Conservation (phyloP, 495 filamentous ascomycete genomes). For the Letharia lupina region DNA sequence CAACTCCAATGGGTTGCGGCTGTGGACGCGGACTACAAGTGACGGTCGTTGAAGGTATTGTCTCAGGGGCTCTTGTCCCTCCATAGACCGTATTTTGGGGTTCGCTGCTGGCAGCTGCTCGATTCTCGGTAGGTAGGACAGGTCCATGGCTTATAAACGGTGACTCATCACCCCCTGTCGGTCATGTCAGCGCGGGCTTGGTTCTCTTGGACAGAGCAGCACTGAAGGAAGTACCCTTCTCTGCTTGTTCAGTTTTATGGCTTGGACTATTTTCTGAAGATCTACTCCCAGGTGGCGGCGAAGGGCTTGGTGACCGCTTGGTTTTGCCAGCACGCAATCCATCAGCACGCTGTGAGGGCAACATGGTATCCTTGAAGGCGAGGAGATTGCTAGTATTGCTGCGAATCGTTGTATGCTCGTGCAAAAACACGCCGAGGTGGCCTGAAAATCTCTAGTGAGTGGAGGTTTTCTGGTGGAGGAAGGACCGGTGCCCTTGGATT, state of each 20-base stretch:
- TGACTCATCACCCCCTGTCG: not conserved
- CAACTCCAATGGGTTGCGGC: not conserved
- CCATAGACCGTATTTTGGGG: not conserved
- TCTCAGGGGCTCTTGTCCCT: not conserved
- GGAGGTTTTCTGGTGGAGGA: not conserved
- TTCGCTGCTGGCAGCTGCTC: not conserved
- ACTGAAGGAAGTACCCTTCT: not conserved
- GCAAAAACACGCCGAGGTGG: not conserved
- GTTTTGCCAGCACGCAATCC: not conserved
- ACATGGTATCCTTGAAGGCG: not conserved
- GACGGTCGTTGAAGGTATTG: not conserved
- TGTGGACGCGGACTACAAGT: not conserved
- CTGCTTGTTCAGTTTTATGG: not conserved
- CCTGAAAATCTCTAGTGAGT: not conserved
- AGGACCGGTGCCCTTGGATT: not conserved
- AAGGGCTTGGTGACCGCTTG: not conserved
- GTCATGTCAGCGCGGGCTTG: not conserved
- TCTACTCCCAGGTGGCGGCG: not conserved
- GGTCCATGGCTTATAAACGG: not conserved
- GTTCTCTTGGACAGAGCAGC: too few species aligned
- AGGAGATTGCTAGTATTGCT: not conserved
- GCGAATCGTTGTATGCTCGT: not conserved
- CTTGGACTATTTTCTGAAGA: not conserved
- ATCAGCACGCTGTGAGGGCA: not conserved
- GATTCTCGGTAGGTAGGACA: not conserved